Base-by-base conservation (phyloP, 345 rosid genomes). In the Firmiana major region DNA sequence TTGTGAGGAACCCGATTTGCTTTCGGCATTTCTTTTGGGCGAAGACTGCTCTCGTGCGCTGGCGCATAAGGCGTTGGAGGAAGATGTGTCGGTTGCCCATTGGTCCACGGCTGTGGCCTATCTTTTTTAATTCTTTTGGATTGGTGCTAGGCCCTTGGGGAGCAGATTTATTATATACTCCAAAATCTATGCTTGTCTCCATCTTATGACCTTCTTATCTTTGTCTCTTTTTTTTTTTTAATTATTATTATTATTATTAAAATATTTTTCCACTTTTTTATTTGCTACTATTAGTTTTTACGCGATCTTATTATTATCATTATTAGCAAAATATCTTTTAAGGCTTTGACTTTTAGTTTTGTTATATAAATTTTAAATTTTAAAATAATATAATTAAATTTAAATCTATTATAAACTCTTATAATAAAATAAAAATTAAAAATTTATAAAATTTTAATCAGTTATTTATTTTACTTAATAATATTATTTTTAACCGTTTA, bases 1-100 rank as follows among this genome's bases (percentile, higher is more conserved):
- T 65, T 4, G 57, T 40, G 77, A 10, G 43, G 82, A 74, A 77
- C 77, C 75, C 4, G 80, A 80, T 80, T 11, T 77, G 80, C 76
- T 40, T 53, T 82, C 6, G 55, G 75, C 45, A 24, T 76, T 79
- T 64, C 76, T 60, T 74, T 80, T 72, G 76, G 71, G 58, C 55
- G 19, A 70, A 49, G 77, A 26, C 24, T 51, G 74, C 67, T 45
- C 70, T 43, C 59, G 74, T 46, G 80, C 69, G 67, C 43, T 75
- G 85, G 85, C 79, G 49, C 74, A 53, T n/a, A 21, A 62, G 42
- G 43, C 11, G 38, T 28, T 9, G 0, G 31, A 58, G 42, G 12
- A 3, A 2, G 6, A 62, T 6, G 73, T 85, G 84, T 53, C 49
- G 10, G 21, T 0, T 6, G 1, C 4, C 7, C 0, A 6, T 19